Evolutionary conservation across 2,329 filamentous ascomycete genomes (phyloP), one percentile per base, ranked within the genome.

Genomic region (Fusarium nematophilum): DNA sequence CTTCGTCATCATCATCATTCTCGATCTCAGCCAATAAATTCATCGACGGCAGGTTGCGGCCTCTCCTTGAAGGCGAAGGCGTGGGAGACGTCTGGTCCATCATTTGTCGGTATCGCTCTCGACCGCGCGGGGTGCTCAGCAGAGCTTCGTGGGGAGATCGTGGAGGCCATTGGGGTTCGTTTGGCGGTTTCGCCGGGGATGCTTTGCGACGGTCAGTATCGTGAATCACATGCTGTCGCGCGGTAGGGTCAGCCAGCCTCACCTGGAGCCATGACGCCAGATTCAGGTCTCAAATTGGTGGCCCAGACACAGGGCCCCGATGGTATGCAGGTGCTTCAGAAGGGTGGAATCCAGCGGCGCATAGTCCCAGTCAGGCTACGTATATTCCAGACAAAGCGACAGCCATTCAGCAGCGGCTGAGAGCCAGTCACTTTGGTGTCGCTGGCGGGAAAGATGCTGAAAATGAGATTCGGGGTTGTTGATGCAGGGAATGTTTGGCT

Each of bases 71-170:
- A 0, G 90, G 88, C 1, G 90, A 91, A 1, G 87, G 86, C 1
- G 89, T 89, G 1, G 89, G 88, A 21, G 90, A 89, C 30, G 82
- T 82, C 65, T 85, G 86, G 62, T 88, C 85, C 63, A 86, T 84
- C 67, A 90, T 81, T 57, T 88, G 86, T 72, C 89, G 84, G 69
- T 92, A 86, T 72, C 87, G 89, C 72, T 89, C 87, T 68, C 93
- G 89, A 47, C 93, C 94, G 64, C 89, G 86, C 1, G 94, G 94
- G 4, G 93, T 88, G 72, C 84, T 82, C 30, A 87, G 70, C 15
- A 90, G 79, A 45, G 79, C 86, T 70, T 90, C 87, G 72, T 84
- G 85, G 34, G 87, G 87, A 50, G 87, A 90, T 72, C 84, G 80
- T 17, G 87, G 87, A 14, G 87, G 87, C 87, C 87, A 90, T 74